phyloP scores from a whole-genome alignment of 2,329 filamentous ascomycete genomes.

The Cladophialophora carrionii region DNA sequence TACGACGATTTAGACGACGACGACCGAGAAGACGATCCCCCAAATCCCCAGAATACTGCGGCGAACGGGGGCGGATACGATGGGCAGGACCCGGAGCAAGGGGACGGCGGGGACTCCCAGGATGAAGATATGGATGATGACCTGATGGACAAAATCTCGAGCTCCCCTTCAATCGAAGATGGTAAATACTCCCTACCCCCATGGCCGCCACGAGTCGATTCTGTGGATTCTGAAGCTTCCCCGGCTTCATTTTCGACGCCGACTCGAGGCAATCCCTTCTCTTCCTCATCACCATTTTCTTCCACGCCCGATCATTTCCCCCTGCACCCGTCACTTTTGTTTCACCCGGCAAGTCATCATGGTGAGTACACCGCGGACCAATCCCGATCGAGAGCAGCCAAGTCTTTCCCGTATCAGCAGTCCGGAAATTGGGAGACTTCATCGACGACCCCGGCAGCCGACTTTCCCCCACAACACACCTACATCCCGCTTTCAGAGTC shows the following conservation, averaged over 20 bases:
- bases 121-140: slow-evolving; percentile 82
- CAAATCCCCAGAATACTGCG: slow-evolving; percentile 31
- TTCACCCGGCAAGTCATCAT: slow-evolving; percentile 46
- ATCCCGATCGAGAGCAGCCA: slow-evolving; percentile 4
- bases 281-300: slow-evolving; percentile 42
- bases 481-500: slow-evolving; percentile 29
- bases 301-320: slow-evolving; percentile 40
- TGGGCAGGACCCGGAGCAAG: slow-evolving; percentile 49
- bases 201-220: slow-evolving; percentile 51
- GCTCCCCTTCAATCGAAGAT: slow-evolving; percentile 98
- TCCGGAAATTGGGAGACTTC: neutral
- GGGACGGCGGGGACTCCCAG: slow-evolving; percentile 64
- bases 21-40: slow-evolving; percentile 60
- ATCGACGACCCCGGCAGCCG: neutral
- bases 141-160: slow-evolving; percentile 98
- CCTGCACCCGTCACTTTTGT: slow-evolving; percentile 41
- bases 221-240: slow-evolving; percentile 43
- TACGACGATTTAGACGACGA: slow-evolving; percentile 62
- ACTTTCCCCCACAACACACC: slow-evolving; percentile 1
- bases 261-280: slow-evolving; percentile 38
- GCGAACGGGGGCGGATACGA: slow-evolving; percentile 30
- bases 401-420: slow-evolving; percentile 16
- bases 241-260: slow-evolving; percentile 35
- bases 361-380: slow-evolving; percentile 52
- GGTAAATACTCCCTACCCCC: slow-evolving; percentile 71